These are phyloP conservation scores for Magnusiomyces fungicola DNA, from an alignment of 1,139 yeast species.

Conservation along the genomic window DNA sequence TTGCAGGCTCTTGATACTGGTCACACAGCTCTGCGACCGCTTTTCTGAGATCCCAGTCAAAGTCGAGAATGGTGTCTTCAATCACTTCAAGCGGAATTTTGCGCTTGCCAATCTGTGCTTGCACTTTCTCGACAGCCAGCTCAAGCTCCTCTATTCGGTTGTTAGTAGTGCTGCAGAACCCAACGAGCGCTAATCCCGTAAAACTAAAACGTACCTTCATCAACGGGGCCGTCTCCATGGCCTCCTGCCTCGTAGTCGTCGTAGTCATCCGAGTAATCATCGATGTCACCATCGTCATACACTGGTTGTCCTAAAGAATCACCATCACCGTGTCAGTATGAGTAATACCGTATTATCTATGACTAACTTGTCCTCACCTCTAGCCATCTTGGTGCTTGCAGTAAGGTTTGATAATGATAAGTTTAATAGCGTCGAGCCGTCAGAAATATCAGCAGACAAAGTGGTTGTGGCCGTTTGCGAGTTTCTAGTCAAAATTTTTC, in stretches of 20 bases:
- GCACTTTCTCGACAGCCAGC: constrained; percentile 32
- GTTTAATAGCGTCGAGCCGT: no score
- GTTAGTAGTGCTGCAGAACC: not conserved
- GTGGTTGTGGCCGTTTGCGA: no score
- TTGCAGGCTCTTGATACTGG: not conserved
- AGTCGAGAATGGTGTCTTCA: constrained; percentile 54
- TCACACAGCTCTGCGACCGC: constrained; percentile 25
- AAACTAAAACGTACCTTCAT: not conserved
- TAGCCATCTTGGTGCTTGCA: no score
- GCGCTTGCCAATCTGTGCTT: constrained; percentile 43
- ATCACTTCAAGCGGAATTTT: constrained; percentile 46
- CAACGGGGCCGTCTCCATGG: not conserved
- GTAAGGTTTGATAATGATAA: no score
- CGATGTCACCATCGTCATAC: constrained; percentile 1
- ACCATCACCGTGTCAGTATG: no score
- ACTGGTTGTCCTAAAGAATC: no score
- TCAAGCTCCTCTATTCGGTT: constrained; percentile 1
- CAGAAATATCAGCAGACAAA: no score
- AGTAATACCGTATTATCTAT: no score
- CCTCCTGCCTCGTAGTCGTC: constrained; percentile 1
- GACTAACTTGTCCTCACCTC: no score
- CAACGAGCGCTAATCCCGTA: not conserved
- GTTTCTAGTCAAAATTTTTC: no score
- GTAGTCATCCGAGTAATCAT: constrained; percentile 3
- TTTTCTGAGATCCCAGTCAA: constrained; percentile 51